Evolutionary conservation across 257 asterid genomes (phyloP), one percentile per base, ranked within the genome.

Genomic region (Nicotiana otophora): DNA sequence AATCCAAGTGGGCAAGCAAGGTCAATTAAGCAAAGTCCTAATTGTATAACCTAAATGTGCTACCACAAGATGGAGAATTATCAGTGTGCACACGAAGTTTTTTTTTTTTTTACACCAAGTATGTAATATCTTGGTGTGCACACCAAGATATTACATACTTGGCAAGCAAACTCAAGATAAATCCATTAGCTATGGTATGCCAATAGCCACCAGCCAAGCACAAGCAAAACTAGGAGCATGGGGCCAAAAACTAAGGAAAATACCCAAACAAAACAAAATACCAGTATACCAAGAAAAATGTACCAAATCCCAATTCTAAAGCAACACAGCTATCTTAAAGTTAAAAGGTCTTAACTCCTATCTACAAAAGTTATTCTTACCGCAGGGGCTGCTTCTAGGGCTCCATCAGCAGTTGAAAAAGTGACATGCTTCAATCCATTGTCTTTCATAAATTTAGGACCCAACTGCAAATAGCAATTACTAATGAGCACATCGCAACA

Each of bases 371-470:
- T 53, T 14, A 53, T 53, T 53, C 58, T 53, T 53, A 53, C 80
- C 62, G 80, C 80, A 57, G 99, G 98, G 86, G 99, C 99, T 81
- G 99, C 98, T 88, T 96, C 99, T 77, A 94, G 89, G 85, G 99
- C 99, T 83, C 99, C 99, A 85, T 96, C 98, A 80, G 99, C 99
- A 83, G 96, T 91, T 89, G 99, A 96, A 88, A 95, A 96, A 1
- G 88, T 84, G 72, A 92, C 98, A 78, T 94, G 86, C 79, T 85
- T 90, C 84, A 96, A 79, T 70, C 99, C 98, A 80, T 90, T 91
- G 19, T 93, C 98, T 80, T 87, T 88, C 98, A 96, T 88, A 86
- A 96, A 96, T 85, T 92, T 96, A 62, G 97, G 96, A 85, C 91
- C 99, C 92, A 93, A 81, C 99, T 96, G 97, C 84, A 86, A 84